These are phyloP conservation scores for Skeletonema costatum DNA, from an alignment of 108 stramenopile species.

Conservation along the genomic window DNA sequence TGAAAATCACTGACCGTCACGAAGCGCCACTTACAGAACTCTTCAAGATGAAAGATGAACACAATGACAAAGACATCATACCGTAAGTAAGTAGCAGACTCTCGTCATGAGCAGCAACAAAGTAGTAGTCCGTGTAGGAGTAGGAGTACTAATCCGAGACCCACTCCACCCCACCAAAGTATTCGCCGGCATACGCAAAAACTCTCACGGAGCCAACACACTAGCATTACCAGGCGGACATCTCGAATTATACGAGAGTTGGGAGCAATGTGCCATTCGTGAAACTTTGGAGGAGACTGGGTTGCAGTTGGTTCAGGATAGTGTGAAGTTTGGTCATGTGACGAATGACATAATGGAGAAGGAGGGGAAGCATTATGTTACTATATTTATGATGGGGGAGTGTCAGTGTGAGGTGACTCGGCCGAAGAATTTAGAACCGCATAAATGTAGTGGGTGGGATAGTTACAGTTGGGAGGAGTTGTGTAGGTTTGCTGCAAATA, in stretches of 20 bases:
- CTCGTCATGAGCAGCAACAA: constrained; percentile 14
- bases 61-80: too few species aligned
- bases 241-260: constrained; percentile 85
- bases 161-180: constrained; percentile 47
- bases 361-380: constrained; percentile 84
- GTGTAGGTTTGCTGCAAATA: constrained; percentile 3
- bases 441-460: constrained; percentile 91
- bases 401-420: constrained; percentile 27
- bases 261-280: constrained; percentile 85
- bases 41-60: too few species aligned
- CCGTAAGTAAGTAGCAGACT: too few species aligned
- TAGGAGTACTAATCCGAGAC: constrained; percentile 78
- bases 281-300: constrained; percentile 88
- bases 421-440: constrained; percentile 78
- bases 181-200: constrained; percentile 82
- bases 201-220: constrained; percentile 72
- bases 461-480: constrained; percentile 78
- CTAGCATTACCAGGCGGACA: constrained; percentile 86
- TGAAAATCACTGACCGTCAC: not conserved
- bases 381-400: constrained; percentile 82
- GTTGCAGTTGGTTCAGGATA: constrained; percentile 35
- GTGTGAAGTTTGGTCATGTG: constrained; percentile 67
- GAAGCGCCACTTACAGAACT: not conserved
- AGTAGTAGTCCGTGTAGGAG: constrained; percentile 73
- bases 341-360: constrained; percentile 85